Evolutionary conservation across 352 stramenopile genomes (phyloP), one percentile per base, ranked within the genome.

Genomic region (Pythium phragmiticola): DNA sequence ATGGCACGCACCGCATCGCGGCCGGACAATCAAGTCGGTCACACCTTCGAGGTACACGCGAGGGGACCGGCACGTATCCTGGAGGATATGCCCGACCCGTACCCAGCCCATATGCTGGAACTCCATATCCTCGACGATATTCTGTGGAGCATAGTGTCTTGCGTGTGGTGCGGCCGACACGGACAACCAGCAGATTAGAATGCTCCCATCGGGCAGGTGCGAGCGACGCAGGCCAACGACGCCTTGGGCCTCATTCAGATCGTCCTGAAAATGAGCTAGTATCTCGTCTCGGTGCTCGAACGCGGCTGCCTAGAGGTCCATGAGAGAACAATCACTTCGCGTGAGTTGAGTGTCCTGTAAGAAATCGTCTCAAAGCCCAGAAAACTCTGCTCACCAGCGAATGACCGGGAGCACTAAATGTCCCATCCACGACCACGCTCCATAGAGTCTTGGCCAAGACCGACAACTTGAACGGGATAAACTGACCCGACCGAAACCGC

Each of bases 391-490:
- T 13, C 30, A 58, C 52, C 52, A 28, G n/a, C 4, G 52, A 36
- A 33, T 23, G 52, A 4, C 23, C 21, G 16, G 34, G 9, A 2
- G 4, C 0, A 16, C 11, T 4, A 13, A 58, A 48, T 11, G 37
- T 26, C 0, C 16, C 14, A 12, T 58, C 52, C 7, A 17, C 0
- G 23, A 58, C 14, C 11, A 58, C 52, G 39, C 52, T 48, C 52
- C 52, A 58, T 3, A 34, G 13, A 7, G 52, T 34, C 13, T 26
- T 45, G 12, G 34, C 14, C 36, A 58, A 58, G 36, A 58, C 23
- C 19, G 52, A 58, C 3, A 58, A 19, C 14, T 58, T 58, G 52
- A 58, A 58, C 12, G 52, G 52, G 13, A 48, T 58, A 11, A 39
- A 37, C 23, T 36, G 52, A 0, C 52, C 52, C 39, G 52, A 49